A percentile compares a stretch with the other conserved stretches of the same genome.
Evolutionary conservation across 371 early-diverging fungal species (phyloP).

Genomic region (Thermomucor indicae-seudaticae): DNA sequence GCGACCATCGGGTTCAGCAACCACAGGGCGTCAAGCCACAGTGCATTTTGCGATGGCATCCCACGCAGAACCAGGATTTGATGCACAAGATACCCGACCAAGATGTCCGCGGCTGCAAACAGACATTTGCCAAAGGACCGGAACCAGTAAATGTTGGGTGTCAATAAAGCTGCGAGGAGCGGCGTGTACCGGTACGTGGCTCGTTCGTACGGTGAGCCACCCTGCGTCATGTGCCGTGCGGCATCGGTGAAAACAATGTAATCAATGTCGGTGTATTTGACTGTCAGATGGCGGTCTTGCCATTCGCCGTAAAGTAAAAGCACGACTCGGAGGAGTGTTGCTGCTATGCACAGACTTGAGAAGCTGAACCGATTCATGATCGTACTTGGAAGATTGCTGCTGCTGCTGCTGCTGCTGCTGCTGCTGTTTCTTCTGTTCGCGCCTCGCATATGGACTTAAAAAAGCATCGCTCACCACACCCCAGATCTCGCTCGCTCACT

Average conservation of each 20-base stretch:
- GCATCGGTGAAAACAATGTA: conserved; percentile 96
- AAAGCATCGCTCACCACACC: too few relatives aligned
- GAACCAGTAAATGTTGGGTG: conserved; percentile 74
- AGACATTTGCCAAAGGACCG: conserved; percentile 85
- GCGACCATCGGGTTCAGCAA: conserved; percentile 93
- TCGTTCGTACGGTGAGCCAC: conserved; percentile 82
- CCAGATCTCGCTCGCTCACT: too few relatives aligned
- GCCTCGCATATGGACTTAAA: too few relatives aligned
- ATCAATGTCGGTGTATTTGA: conserved; percentile 97
- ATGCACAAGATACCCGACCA: conserved; percentile 68
- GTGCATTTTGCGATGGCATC: conserved; percentile 43
- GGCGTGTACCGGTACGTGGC: conserved; percentile 98
- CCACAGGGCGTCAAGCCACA: conserved; percentile 67
- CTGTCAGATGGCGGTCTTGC: conserved; percentile 80
- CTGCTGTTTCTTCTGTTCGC: too few relatives aligned
- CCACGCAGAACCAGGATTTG: conserved; percentile 53
- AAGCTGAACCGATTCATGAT: conserved; percentile 8
- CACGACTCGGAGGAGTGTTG: conserved; percentile 52
- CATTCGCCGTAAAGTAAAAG: conserved; percentile 78
- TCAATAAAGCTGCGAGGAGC: conserved; percentile 77
- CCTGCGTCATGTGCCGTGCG: conserved; percentile 69
- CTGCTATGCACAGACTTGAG: conserved; percentile 26
- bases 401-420: too few relatives aligned
- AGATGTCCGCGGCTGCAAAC: conserved; percentile 78
- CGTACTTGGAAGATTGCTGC: too few relatives aligned